Evolutionary conservation across 768 basidiomycete genomes (phyloP).

Genomic region (Trichaptum fuscoviolaceum): DNA sequence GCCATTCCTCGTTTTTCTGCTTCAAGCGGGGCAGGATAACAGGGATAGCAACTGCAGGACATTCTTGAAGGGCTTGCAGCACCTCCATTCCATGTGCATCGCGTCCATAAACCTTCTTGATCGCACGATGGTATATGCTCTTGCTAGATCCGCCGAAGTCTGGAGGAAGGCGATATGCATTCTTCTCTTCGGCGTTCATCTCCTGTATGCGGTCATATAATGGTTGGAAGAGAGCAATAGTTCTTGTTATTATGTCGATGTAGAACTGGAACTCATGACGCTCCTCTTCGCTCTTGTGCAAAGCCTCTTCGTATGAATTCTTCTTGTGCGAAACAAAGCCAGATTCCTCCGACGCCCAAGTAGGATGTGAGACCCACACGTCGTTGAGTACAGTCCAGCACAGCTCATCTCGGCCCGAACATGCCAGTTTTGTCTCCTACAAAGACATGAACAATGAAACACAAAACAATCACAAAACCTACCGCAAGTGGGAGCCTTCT

Average conservation of each 20-base stretch:
- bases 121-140: slow-evolving; percentile 83
- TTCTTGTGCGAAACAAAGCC: slow-evolving; percentile 95
- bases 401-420: slow-evolving; percentile 91
- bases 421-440: slow-evolving; percentile 84
- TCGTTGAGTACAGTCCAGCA: slow-evolving; percentile 97
- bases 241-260: slow-evolving; percentile 84
- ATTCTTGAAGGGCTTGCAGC: slow-evolving; percentile 84
- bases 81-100: slow-evolving; percentile 66
- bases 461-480: slow-evolving; percentile 30
- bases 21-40: slow-evolving; percentile 86
- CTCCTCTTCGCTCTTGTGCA: slow-evolving; percentile 97
- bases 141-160: slow-evolving; percentile 88
- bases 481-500: slow-evolving; percentile 83
- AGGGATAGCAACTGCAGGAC: slow-evolving; percentile 84
- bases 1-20: slow-evolving; percentile 97
- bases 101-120: slow-evolving; percentile 91
- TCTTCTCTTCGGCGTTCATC: slow-evolving; percentile 85
- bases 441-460: slow-evolving; percentile 10
- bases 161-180: slow-evolving; percentile 72
- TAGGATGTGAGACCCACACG: slow-evolving; percentile 97
- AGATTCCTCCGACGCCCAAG: slow-evolving; percentile 95
- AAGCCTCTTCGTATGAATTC: slow-evolving; percentile 90
- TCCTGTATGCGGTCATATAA: slow-evolving; percentile 77
- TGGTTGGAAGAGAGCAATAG: slow-evolving; percentile 88
- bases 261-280: slow-evolving; percentile 97